Conservation (phyloP, 2,329 filamentous ascomycete species). For the Furcasterigmium furcatum region DNA sequence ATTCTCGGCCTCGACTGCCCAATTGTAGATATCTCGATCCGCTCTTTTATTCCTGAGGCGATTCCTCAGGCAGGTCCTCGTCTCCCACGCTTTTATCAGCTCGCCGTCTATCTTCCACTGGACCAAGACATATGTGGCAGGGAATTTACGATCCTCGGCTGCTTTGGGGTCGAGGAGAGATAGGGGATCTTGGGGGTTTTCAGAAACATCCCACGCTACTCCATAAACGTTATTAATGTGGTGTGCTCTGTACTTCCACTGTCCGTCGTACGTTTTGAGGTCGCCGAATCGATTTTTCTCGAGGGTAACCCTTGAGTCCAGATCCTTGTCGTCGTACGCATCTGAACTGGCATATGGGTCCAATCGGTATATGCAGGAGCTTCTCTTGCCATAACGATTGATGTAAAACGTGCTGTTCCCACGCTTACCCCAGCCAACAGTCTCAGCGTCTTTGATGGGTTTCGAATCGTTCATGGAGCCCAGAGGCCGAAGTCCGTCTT, state of each 20-base stretch:
- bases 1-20: too few species aligned
- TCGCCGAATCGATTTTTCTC: not conserved
- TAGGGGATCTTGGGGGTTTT: too few species aligned
- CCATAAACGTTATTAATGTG: not conserved
- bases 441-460: not conserved
- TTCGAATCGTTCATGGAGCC: too few species aligned
- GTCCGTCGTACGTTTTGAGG: not conserved
- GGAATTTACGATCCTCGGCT: too few species aligned
- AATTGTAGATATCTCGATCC: too few species aligned
- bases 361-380: not conserved
- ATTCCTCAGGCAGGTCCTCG: too few species aligned
- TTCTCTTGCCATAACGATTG: not conserved
- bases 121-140: too few species aligned
- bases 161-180: too few species aligned
- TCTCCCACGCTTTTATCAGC: too few species aligned
- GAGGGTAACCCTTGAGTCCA: not conserved
- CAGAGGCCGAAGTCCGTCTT: too few species aligned
- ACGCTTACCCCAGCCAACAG: not conserved
- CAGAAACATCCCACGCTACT: not conserved
- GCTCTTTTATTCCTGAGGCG: too few species aligned
- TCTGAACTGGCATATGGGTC: not conserved
- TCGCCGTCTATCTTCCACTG: too few species aligned
- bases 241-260: not conserved
- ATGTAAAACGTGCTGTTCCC: not conserved
- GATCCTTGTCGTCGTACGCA: not conserved